Conservation (phyloP, 1,139 yeast genomes). For the Blastobotrys illinoisensis region DNA sequence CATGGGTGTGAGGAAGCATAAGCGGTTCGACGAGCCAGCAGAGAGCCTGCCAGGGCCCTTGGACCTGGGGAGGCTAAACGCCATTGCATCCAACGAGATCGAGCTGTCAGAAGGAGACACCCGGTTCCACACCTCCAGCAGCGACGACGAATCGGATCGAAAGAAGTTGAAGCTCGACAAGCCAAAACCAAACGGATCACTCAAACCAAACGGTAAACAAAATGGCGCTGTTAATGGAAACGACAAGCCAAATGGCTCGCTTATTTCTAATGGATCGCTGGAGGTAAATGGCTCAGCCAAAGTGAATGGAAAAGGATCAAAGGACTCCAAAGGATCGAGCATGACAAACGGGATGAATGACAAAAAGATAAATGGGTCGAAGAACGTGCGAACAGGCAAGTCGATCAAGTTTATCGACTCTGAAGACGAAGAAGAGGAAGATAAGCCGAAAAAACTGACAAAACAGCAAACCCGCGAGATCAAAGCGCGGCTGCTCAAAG, state of each 20-base stretch:
- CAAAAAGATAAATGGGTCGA: neutral
- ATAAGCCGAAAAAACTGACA: conserved; percentile 11
- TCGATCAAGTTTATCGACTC: conserved; percentile 25
- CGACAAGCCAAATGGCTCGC: neutral
- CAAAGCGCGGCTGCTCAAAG: conserved; percentile 14
- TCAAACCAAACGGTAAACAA: neutral
- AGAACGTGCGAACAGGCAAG: conserved; percentile 3
- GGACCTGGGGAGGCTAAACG: conserved; percentile 16
- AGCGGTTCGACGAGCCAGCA: neutral
- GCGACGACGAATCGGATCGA: conserved; percentile 2
- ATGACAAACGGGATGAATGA: neutral
- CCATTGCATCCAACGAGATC: conserved; percentile 11
- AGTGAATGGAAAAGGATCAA: neutral
- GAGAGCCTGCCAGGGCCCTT: conserved; percentile 17
- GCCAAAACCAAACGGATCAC: neutral
- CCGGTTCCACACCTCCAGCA: conserved; percentile 12
- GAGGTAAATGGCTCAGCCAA: neutral
- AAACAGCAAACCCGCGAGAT: conserved; percentile 9
- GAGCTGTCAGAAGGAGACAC: conserved; percentile 18
- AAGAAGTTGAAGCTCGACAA: neutral
- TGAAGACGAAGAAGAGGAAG: conserved; percentile 35
- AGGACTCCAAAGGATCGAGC: too few relatives aligned
- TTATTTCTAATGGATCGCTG: neutral
- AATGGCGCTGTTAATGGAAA: neutral
- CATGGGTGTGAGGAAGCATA: neutral